phyloP scores from a whole-genome alignment of 2,329 filamentous ascomycete species.

The Colletotrichum sidae region DNA sequence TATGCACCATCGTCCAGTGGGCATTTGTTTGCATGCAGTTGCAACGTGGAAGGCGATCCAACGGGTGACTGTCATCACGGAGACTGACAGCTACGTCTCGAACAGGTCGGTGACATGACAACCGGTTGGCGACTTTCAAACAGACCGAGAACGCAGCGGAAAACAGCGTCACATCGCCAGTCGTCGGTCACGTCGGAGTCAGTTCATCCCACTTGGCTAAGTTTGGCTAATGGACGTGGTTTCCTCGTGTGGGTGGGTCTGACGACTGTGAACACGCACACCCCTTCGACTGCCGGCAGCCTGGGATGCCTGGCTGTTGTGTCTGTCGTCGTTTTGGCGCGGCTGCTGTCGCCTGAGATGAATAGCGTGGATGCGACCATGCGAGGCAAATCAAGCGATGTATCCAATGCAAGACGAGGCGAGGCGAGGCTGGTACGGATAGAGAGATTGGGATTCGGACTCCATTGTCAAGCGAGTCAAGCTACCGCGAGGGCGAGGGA shows the following conservation, averaged over 20 bases:
- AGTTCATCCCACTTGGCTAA: slow-evolving; percentile 37
- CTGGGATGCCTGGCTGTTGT: slow-evolving; percentile 14
- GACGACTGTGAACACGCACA: slow-evolving; percentile 36
- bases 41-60: neutral
- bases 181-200: slow-evolving; percentile 32
- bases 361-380: too few relatives aligned
- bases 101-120: too few relatives aligned
- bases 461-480: slow-evolving; percentile 18
- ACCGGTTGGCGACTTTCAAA: too few relatives aligned
- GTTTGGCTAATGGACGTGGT: slow-evolving; percentile 34
- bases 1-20: slow-evolving; percentile 12
- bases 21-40: slow-evolving; percentile 4
- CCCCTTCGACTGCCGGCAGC: slow-evolving; percentile 34
- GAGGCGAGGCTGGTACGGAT: slow-evolving; percentile 17
- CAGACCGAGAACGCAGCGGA: neutral
- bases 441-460: neutral
- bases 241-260: slow-evolving; percentile 37
- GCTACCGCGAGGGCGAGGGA: neutral
- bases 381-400: neutral
- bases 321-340: slow-evolving; percentile 4
- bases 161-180: slow-evolving; percentile 12
- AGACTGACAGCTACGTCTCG: neutral
- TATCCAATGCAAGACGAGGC: slow-evolving; percentile 1
- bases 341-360: neutral
- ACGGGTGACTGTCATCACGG: slow-evolving; percentile 8